Evolutionary conservation across 1,284 basidiomycete species (phyloP).

Genomic region (Heliocybe sulcata): DNA sequence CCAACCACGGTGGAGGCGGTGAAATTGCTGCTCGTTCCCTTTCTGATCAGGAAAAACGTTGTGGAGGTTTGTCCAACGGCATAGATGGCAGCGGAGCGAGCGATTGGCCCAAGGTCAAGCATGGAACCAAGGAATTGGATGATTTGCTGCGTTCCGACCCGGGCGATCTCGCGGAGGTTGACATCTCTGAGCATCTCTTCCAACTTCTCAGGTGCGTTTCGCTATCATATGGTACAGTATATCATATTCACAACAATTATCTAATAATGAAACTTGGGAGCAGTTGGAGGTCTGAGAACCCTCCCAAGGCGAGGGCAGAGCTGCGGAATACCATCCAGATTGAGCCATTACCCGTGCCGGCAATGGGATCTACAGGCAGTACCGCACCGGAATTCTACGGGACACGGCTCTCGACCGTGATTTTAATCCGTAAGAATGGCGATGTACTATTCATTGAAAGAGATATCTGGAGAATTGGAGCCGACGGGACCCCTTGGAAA

Average conservation of each 20-base stretch:
- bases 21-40: slow-evolving; percentile 46
- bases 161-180: slow-evolving; percentile 34
- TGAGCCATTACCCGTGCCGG: slow-evolving; percentile 31
- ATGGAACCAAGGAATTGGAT: slow-evolving; percentile 41
- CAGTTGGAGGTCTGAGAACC: slow-evolving; percentile 42
- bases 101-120: slow-evolving; percentile 66
- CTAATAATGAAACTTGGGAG: slow-evolving; percentile 1
- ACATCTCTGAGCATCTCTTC: slow-evolving; percentile 52
- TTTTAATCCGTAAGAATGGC: slow-evolving; percentile 58
- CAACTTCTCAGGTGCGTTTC: slow-evolving; percentile 55
- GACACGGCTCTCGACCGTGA: slow-evolving; percentile 66
- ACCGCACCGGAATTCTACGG: slow-evolving; percentile 36
- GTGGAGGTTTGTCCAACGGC: slow-evolving; percentile 66
- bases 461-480: slow-evolving; percentile 51
- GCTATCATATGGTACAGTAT: slow-evolving; percentile 4
- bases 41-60: slow-evolving; percentile 34
- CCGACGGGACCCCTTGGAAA: slow-evolving; percentile 26
- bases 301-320: slow-evolving; percentile 40
- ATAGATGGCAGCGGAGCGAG: slow-evolving; percentile 49
- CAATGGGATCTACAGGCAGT: neutral
- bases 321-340: slow-evolving; percentile 58
- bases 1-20: slow-evolving; percentile 64
- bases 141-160: slow-evolving; percentile 28
- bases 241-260: slow-evolving; percentile 1
- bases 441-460: slow-evolving; percentile 61